Percentiles rank a stretch among this genome's conserved stretches.
Evolutionary conservation across 2,329 filamentous ascomycete genomes (phyloP).

Genomic region (Cladosporium colombiae): DNA sequence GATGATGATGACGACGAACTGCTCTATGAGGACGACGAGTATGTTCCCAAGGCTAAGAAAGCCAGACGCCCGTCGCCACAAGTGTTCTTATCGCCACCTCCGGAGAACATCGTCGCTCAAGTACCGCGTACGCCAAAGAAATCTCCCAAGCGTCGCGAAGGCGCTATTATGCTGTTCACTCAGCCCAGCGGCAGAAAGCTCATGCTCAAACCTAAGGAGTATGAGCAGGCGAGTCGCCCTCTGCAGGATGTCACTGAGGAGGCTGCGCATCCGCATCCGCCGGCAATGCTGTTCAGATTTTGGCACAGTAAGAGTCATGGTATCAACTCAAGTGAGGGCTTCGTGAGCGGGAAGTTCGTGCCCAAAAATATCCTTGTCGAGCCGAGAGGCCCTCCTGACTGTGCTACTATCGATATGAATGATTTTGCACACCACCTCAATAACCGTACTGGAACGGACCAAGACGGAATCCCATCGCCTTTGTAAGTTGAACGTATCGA

Average conservation of each 20-base stretch:
- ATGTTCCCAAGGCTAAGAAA: not conserved
- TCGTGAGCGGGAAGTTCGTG: not conserved
- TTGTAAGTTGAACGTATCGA: not conserved
- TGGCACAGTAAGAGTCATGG: conserved; percentile 5
- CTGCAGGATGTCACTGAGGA: not conserved
- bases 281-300: not conserved
- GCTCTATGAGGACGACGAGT: not conserved
- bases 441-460: conserved; percentile 9
- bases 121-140: not conserved
- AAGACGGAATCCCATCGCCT: not conserved
- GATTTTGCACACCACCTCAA: conserved; percentile 1
- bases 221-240: not conserved
- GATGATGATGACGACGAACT: not conserved
- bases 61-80: not conserved
- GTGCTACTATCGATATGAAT: not conserved
- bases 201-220: conserved; percentile 2
- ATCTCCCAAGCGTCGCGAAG: not conserved
- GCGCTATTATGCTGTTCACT: not conserved
- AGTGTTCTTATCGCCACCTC: not conserved
- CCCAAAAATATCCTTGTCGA: not conserved
- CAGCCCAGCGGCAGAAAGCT: not conserved
- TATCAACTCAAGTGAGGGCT: not conserved
- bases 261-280: not conserved
- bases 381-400: not conserved
- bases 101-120: not conserved